phyloP scores from a whole-genome alignment of 2,329 filamentous ascomycete genomes.

The Pseudocercospora macadamiae region DNA sequence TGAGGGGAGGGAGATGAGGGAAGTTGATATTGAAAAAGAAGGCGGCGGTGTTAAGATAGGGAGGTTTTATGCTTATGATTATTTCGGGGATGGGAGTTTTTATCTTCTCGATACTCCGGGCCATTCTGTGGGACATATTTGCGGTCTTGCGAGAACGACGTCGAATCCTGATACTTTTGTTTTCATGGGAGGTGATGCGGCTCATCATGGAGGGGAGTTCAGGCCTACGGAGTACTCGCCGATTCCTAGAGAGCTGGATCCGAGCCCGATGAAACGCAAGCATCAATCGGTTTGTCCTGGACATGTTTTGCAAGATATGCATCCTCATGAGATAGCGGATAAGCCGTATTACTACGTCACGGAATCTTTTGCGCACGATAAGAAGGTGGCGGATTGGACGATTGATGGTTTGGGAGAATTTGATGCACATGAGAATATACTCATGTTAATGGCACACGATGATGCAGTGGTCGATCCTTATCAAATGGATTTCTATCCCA shows the following conservation, averaged over 20 bases:
- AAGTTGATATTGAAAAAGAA: constrained; percentile 41
- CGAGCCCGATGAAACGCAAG: constrained; percentile 28
- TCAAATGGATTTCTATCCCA: constrained; percentile 45
- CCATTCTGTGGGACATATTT: constrained; percentile 47
- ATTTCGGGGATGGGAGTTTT: constrained; percentile 60
- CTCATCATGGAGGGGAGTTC: constrained; percentile 41
- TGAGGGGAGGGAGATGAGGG: constrained; percentile 41
- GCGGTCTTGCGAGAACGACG: constrained; percentile 51
- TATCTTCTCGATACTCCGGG: constrained; percentile 59
- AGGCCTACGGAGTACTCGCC: constrained; percentile 48
- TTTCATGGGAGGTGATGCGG: constrained; percentile 55
- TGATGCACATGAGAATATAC: constrained; percentile 37
- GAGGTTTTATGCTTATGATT: constrained; percentile 54
- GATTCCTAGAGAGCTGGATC: constrained; percentile 39
- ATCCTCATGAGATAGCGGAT: constrained; percentile 39
- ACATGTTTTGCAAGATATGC: constrained; percentile 44
- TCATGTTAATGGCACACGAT: constrained; percentile 39
- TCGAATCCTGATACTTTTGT: constrained; percentile 47
- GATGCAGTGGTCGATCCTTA: constrained; percentile 35
- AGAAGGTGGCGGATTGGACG: constrained; percentile 39
- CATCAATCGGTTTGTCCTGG: constrained; percentile 46
- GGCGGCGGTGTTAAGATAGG: constrained; percentile 46
- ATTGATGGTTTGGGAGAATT: constrained; percentile 38
- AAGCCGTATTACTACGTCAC: constrained; percentile 43
- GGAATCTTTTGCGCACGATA: constrained; percentile 40